phyloP scores from a whole-genome alignment of 2,329 filamentous ascomycete genomes.

The Neurospora crassa region DNA sequence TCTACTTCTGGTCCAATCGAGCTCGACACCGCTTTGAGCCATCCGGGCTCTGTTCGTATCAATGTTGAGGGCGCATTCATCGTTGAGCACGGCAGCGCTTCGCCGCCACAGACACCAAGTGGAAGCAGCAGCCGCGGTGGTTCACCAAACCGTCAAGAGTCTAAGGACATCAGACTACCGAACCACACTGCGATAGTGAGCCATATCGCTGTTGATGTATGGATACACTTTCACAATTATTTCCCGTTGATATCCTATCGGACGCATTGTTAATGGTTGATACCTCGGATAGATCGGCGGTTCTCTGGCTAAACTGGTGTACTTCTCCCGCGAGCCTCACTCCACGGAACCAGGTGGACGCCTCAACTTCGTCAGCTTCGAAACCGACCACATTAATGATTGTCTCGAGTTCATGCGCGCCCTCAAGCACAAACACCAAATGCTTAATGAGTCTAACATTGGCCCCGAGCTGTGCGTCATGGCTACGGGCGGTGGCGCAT shows the following conservation, averaged over 20 bases:
- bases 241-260: conserved; percentile 15
- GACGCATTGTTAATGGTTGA: neutral
- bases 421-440: conserved; percentile 72
- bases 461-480: conserved; percentile 72
- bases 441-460: conserved; percentile 57
- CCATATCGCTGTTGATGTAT: conserved; percentile 91
- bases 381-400: conserved; percentile 88
- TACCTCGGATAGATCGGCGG: conserved; percentile 66
- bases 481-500: conserved; percentile 91
- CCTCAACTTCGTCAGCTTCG: conserved; percentile 91
- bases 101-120: conserved; percentile 30
- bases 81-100: conserved; percentile 64
- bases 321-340: conserved; percentile 83
- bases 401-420: conserved; percentile 87
- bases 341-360: conserved; percentile 75
- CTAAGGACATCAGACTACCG: conserved; percentile 88
- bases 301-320: conserved; percentile 91
- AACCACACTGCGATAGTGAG: conserved; percentile 93
- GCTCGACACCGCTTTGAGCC: conserved; percentile 51
- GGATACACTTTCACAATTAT: conserved; percentile 25
- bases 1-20: conserved; percentile 39
- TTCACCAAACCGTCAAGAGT: conserved; percentile 52
- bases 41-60: conserved; percentile 72
- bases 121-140: conserved; percentile 32
- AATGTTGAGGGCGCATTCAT: conserved; percentile 97